Evolutionary conservation across 108 stramenopile species (phyloP), one percentile per base, ranked within the genome.

Genomic region (Cyclotella baltica): DNA sequence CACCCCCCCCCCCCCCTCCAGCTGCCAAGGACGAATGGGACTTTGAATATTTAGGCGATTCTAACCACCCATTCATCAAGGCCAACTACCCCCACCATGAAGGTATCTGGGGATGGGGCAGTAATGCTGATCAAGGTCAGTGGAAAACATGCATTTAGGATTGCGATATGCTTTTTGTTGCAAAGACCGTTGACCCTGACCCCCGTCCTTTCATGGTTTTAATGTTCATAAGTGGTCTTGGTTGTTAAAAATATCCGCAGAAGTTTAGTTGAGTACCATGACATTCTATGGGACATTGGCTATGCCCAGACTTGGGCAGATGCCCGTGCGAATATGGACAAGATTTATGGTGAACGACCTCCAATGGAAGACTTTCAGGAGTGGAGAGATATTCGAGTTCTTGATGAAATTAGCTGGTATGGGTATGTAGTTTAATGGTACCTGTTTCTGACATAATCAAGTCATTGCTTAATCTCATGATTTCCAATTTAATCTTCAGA

Each of bases 321-420:
- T 34, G 66, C 75, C n/a, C 31, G 59, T 3, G 16, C 34, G 22
- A 61, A 77, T 52, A 27, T 53, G 3, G 43, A 52, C 2, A 76
- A 76, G 15, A 46, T 81, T 15, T 81, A 81, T 50, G 33, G 20
- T 6, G 48, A 35, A 1, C 66, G 35, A 22, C 79, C 79, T 9
- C 73, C 79, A 13, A 22, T 50, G 0, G 18, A 38, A 28, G 77
- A 56, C 18, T 80, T 75, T 29, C 48, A 67, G 20, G 71, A 25
- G 0, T 78, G 77, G 77, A 61, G 77, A 34, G 77, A 78, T 57
- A 37, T 55, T n/a, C 27, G 77, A 40, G 77, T 78, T 3, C 10
- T 78, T 23, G 77, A 78, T 34, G 77, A 78, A 34, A 38, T 40
- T 0, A 61, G 63, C 38, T 78, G 77, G 77, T 78, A 78, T 78